Base-by-base conservation (phyloP, 495 filamentous ascomycete species). In the Neurospora cerealis region DNA sequence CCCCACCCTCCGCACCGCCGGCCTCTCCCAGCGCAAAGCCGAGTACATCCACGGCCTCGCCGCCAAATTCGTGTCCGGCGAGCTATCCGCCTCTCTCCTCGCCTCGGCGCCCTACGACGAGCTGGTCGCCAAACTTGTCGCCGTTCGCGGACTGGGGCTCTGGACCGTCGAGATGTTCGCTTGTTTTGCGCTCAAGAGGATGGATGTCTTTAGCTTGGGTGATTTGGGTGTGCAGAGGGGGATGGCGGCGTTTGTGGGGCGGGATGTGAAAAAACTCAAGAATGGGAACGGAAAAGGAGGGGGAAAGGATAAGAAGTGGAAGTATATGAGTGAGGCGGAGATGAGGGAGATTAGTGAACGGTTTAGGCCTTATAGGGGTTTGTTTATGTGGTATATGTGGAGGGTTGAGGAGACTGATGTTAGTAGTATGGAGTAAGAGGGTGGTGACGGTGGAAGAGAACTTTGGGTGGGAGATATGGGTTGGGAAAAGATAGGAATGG, bases 101-200 rank as follows among this genome's bases (percentile, higher is more conserved):
- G 86, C 91, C 42, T 85, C 87, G 39, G 94, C 93, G 8, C 88
- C 88, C 54, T 93, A 99, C 83, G 94, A 96, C 70, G 94, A 97
- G 77, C 83, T 99, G 15, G 79, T 98, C 40, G 87, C 92, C 83
- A 91, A 87, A 78, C 82, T 99, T 74, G 92, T 88, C n/a, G 92
- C 92, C 24, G 94, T 99, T 40, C 85, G 95, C 41, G 96, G 96
- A 5, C 81, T 99, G 70, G 96, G 96, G 3, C 86, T 83, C 74
- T 98, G 96, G 96, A 93, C 91, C 71, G 96, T 95, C 28, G 95
- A 97, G 85, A 98, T 98, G 95, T 99, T 99, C 83, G 91, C 94
- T 74, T 92, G 91, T 79, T 98, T 98, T 81, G 91, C 88, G 13
- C 83, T 98, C 62, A 97, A 97, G 87, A 86, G 96, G 34, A 91